These are phyloP conservation scores for Lathyrus aphaca DNA, from an alignment of 306 rosid genomes.

Conservation along the genomic window DNA sequence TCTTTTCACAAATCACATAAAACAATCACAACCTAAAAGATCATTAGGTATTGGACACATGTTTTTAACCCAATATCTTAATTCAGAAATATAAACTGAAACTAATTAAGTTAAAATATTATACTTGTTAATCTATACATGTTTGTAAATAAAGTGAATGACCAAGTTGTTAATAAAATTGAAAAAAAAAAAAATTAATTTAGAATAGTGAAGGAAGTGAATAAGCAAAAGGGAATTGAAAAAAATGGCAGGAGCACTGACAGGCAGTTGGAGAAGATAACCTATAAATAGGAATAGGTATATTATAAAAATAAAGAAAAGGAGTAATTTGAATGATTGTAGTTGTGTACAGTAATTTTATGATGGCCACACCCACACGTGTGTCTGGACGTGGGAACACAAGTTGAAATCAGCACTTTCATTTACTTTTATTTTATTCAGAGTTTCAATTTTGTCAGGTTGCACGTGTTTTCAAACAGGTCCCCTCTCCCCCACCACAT, in stretches of 20 bases:
- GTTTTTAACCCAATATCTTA: too few relatives aligned
- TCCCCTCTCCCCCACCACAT: conserved; percentile 3
- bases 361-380: conserved; percentile 51
- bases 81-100: too few relatives aligned
- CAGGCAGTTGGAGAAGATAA: conserved; percentile 47
- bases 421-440: conserved; percentile 28
- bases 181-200: too few relatives aligned
- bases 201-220: too few relatives aligned
- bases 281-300: conserved; percentile 35
- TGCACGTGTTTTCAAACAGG: conserved; percentile 54
- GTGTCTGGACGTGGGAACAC: conserved; percentile 48
- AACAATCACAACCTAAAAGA: too few relatives aligned
- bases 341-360: conserved; percentile 21
- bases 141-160: too few relatives aligned
- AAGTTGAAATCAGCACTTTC: conserved; percentile 21
- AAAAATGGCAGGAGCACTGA: conserved; percentile 49
- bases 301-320: background rate
- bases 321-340: background rate
- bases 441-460: conserved; percentile 68
- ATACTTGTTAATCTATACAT: too few relatives aligned
- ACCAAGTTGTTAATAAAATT: too few relatives aligned
- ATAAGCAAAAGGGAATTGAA: background rate
- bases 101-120: too few relatives aligned
- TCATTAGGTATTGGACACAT: too few relatives aligned
- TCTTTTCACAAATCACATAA: too few relatives aligned